These are phyloP conservation scores for Chalciporus sp. DNA, from an alignment of 1,284 basidiomycete genomes.

Conservation along the genomic window DNA sequence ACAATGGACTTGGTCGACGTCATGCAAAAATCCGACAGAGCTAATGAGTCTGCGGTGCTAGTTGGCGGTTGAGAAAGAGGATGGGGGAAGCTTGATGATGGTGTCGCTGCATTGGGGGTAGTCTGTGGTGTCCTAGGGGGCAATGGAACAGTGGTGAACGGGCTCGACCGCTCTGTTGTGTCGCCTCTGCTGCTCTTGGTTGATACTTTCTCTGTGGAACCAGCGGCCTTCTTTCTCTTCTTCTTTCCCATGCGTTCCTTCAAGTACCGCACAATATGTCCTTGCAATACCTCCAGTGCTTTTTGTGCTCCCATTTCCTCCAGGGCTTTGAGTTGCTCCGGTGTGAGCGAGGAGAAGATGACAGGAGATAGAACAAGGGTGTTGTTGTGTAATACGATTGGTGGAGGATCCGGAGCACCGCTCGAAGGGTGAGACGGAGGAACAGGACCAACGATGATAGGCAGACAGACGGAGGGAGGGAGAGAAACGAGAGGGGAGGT, in stretches of 20 bases:
- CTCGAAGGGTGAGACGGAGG: conserved; percentile 47
- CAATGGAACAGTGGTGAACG: conserved; percentile 44
- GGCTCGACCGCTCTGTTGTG: conserved; percentile 25
- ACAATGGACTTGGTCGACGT: conserved; percentile 1
- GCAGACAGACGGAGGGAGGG: conserved; percentile 45
- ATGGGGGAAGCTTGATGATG: neutral
- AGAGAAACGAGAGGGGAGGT: conserved; percentile 25
- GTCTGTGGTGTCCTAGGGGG: conserved; percentile 30
- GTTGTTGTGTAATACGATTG: conserved; percentile 84
- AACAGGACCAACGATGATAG: conserved; percentile 62
- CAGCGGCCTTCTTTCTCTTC: conserved; percentile 32
- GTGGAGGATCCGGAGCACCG: conserved; percentile 55
- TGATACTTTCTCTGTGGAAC: conserved; percentile 13
- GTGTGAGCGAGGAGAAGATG: conserved; percentile 80
- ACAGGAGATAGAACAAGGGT: conserved; percentile 82
- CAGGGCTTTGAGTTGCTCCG: conserved; percentile 73
- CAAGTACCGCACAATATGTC: conserved; percentile 82
- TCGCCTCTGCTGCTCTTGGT: conserved; percentile 12
- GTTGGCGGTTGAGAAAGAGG: conserved; percentile 1
- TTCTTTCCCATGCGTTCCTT: conserved; percentile 68
- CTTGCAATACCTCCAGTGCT: conserved; percentile 81
- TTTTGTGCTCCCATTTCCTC: conserved; percentile 83
- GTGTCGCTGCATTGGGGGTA: conserved; percentile 1
- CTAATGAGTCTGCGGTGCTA: neutral
- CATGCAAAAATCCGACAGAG: conserved; percentile 16